Evolutionary conservation across 208 protist species (phyloP), one percentile per base, ranked within the genome.

Genomic region (Leishmania guyanensis): DNA sequence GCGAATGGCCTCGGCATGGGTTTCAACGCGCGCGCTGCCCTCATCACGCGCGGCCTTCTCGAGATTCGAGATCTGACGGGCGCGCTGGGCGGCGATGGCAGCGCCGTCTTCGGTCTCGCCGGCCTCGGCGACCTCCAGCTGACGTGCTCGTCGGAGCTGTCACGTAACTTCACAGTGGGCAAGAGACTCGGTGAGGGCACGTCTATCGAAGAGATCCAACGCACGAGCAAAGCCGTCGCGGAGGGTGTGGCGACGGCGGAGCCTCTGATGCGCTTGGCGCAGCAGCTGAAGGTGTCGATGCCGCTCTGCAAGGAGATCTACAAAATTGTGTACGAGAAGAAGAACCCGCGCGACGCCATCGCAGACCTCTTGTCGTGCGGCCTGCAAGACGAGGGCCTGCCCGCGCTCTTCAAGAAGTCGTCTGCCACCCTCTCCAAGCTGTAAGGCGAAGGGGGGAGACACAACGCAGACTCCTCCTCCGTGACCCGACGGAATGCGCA

Each of bases 91-190:
- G 89, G 93, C 82, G 93, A 90, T 60, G 93, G 91, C 26, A 84
- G 88, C 77, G 92, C 95, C 66, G 83, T 98, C 70, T 95, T 96
- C 75, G 95, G 95, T 26, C 93, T 98, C 29, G 92, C 94, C 36
- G 95, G 95, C 50, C 85, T 98, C 54, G 95, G 95, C 33, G 95
- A 98, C 79, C 88, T 98, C 54, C 85, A 96, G 46, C 94, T 98
- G 53, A 98, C 95, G 26, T 97, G 93, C 90, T 96, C 91, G 56
- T 95, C 91, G 1, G 93, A 96, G 86, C 77, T 98, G 65, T 97
- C 93, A 17, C 90, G 95, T 60, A 98, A 98, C 91, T 97, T 96
- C 85, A 92, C 93, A 20, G 91, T 96, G 2, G 95, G 95, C 62
- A 77, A 95, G 81, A 89, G 91, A 68, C 85, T 98, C 9, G 94